Base-by-base conservation (phyloP, 1,284 basidiomycete species). In the Cystobasidium slooffiae region DNA sequence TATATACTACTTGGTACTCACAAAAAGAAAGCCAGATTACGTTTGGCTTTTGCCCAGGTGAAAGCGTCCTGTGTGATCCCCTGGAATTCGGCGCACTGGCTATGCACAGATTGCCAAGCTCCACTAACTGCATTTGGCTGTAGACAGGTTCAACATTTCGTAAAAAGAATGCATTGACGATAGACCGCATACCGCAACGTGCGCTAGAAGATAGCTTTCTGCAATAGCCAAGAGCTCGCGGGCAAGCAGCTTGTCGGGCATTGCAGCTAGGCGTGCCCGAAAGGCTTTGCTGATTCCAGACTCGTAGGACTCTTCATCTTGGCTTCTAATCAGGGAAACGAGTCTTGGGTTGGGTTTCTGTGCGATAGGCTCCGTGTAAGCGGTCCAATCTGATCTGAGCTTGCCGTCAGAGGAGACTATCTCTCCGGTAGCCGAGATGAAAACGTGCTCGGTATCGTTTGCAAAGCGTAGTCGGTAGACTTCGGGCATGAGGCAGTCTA, bases 101-200 rank as follows among this genome's bases (percentile, higher is more conserved):
- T 53, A 51, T 46, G 62, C 10, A 75, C 12, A 12, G 68, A 61
- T 31, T 75, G 74, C 37, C 61, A 75, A 6, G n/a, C 16, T 12
- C 74, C 74, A 37, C 68, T 72, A 44, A 75, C 51, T 53, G 68
- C 74, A 41, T 68, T 59, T 1, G 74, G 72, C 72, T 74, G 59
- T 20, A 20, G 6, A 20, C 20, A 9, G 43, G 39, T 56, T 4
- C 10, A 67, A 39, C 31, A 53, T 1, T 39, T 8, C 62, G n/a
- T 53, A 47, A 22, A 14, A 16, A 20, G 52, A 7, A n/a, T 52
- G n/a, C 7, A 44, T 6, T 6, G 12, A 8, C n/a, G 24, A 31
- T 10, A 18, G n/a, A 37, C 46, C 20, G 14, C 72, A 22, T 63
- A 74, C 72, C 5, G 66, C 72, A 61, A 74, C 72, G 43, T 70